phyloP scores from a whole-genome alignment of 805 yeast species.

The Pichia pseudocactophila region DNA sequence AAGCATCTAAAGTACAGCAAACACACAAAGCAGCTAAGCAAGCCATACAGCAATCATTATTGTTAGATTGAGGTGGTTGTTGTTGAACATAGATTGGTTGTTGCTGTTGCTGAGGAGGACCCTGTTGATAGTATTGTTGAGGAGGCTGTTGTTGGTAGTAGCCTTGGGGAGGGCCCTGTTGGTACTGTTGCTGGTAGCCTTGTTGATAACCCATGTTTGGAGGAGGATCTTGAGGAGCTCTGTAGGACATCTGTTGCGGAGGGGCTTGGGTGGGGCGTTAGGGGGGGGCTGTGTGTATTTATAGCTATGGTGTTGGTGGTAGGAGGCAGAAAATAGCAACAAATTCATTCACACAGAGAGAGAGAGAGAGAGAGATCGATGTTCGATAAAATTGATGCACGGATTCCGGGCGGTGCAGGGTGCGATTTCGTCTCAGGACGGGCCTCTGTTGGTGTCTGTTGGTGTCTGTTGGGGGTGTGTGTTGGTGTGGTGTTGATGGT shows the following conservation, averaged over 20 bases:
- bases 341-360: too few species aligned
- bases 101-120: slow-evolving; percentile 24
- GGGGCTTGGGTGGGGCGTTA: too few species aligned
- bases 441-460: too few species aligned
- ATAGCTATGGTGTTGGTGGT: too few species aligned
- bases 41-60: slow-evolving; percentile 39
- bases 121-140: slow-evolving; percentile 26
- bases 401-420: too few species aligned
- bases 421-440: too few species aligned
- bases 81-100: slow-evolving; percentile 49
- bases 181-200: slow-evolving; percentile 27
- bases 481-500: too few species aligned
- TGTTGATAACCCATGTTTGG: slow-evolving; percentile 13
- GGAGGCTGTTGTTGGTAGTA: slow-evolving; percentile 29
- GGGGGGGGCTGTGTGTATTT: not conserved
- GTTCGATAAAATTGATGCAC: too few species aligned
- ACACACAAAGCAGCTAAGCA: slow-evolving; percentile 48
- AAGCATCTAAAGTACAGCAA: slow-evolving; percentile 45
- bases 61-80: slow-evolving; percentile 34
- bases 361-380: too few species aligned
- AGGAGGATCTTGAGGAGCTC: slow-evolving; percentile 10
- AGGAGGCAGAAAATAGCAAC: too few species aligned
- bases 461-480: too few species aligned
- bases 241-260: slow-evolving; percentile 13
- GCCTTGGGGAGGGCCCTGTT: slow-evolving; percentile 33